Evolutionary conservation across 805 yeast species (phyloP).

Genomic region (Barnettozyma sucrosica): DNA sequence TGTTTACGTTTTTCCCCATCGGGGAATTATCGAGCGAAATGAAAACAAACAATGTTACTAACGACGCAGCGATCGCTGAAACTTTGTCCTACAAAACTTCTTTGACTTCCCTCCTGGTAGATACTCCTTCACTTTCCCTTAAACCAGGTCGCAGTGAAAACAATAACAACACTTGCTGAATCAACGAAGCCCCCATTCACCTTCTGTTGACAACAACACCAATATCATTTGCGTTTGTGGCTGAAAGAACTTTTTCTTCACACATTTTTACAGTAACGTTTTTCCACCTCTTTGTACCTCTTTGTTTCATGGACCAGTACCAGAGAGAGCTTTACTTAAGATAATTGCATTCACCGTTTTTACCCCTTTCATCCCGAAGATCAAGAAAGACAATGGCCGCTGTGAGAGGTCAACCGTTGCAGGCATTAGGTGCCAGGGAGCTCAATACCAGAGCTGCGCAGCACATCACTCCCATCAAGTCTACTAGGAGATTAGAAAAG

Average conservation of each 20-base stretch:
- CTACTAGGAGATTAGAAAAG: slow-evolving; percentile 23
- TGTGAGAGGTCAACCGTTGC: slow-evolving; percentile 35
- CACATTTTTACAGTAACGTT: background rate
- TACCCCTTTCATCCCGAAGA: background rate
- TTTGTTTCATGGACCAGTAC: background rate
- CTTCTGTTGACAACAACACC: background rate
- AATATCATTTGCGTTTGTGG: slow-evolving; percentile 8
- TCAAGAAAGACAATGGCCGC: slow-evolving; percentile 23
- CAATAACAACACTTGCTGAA: background rate
- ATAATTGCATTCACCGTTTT: background rate
- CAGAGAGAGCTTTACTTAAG: background rate
- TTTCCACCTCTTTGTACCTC: background rate
- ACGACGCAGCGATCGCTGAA: background rate
- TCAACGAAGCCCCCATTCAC: background rate
- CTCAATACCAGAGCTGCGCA: slow-evolving; percentile 28
- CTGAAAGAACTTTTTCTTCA: background rate
- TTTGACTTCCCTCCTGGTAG: background rate
- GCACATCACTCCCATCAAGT: slow-evolving; percentile 24
- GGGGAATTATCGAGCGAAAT: slow-evolving; percentile 11
- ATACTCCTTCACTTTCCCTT: background rate
- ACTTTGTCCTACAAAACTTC: slow-evolving; percentile 1
- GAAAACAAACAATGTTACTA: slow-evolving; percentile 12
- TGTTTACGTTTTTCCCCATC: slow-evolving; percentile 25
- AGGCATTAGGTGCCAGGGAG: slow-evolving; percentile 31
- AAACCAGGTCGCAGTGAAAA: background rate